A percentile compares a stretch with the other conserved stretches of the same genome.
Evolutionary conservation across 2,329 filamentous ascomycete species (phyloP).

Genomic region (Fusarium stilboides): DNA sequence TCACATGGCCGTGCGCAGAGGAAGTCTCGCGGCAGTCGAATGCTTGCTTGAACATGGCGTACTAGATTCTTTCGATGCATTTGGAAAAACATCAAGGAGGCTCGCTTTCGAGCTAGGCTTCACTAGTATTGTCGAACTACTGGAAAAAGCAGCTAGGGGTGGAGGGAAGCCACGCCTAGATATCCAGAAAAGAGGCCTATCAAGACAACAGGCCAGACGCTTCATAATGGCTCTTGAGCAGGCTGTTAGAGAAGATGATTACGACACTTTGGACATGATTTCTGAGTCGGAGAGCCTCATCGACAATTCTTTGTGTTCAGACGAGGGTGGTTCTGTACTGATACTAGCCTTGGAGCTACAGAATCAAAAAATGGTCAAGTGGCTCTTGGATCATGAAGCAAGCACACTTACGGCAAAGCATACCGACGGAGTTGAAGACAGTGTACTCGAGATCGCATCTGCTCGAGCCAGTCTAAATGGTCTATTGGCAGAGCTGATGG

Average conservation of each 20-base stretch:
- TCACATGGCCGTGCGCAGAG: neutral
- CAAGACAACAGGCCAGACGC: neutral
- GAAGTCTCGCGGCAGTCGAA: fast-evolving
- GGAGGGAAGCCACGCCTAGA: too few relatives aligned
- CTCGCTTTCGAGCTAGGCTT: neutral
- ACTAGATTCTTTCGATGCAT: neutral
- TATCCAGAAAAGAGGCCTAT: fast-evolving
- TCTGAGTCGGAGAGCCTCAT: neutral
- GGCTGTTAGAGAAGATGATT: neutral
- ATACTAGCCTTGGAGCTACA: neutral
- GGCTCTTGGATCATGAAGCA: constrained; percentile 45
- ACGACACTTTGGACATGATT: constrained; percentile 47
- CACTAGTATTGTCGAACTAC: neutral
- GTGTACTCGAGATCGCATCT: neutral
- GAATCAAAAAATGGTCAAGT: neutral
- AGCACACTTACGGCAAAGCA: constrained; percentile 43
- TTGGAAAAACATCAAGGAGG: neutral
- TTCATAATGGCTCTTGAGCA: neutral
- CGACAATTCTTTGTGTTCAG: neutral
- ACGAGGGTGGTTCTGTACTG: neutral
- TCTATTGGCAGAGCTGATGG: neutral
- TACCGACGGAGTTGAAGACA: fast-evolving
- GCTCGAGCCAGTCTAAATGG: fast-evolving
- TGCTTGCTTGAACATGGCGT: neutral
- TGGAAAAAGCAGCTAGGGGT: neutral